Evolutionary conservation across 768 basidiomycete genomes (phyloP), one percentile per base, ranked within the genome.

Genomic region (Paxillus involutus): DNA sequence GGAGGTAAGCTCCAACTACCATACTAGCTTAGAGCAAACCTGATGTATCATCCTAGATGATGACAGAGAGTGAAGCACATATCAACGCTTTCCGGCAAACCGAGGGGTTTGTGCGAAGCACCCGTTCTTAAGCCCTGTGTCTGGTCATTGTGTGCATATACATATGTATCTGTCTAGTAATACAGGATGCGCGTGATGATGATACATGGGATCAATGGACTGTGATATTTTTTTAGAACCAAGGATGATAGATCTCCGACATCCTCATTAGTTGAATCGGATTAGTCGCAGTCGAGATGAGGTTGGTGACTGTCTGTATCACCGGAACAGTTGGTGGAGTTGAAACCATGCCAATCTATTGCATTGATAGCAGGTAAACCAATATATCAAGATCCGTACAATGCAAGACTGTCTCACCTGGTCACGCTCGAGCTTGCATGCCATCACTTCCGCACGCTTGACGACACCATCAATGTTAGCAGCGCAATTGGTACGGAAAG

Each of bases 241-340:
- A 96, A 5, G 94, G 89, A 59, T 88, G 80, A 64, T 87, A 94
- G 26, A 83, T 76, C 66, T 96, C 93, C 30, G 85, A 82, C 88
- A 93, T 91, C 68, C 88, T 89, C 54, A 87, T 85, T 8, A 98
- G 79, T 56, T 89, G 85, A 26, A 88, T 73, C 1, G 94, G 92
- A 64, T 94, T 91, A 4, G 93, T 92, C 14, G 96, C 93, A 36
- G 80, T 82, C 0, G 89, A 88, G 55, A 98, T 86, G 17, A 97
- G 77, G 63, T 84, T 89, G 29, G 86, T 85, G 50, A 94, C 84
- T 2, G 89, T 90, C 65, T 94, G 89, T 42, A 89, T 72, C n/a
- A 89, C 84, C 1, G 88, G 85, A 14, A 37, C 44, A 30, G 64
- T 61, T 24, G 58, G 68, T 12, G 59, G 62, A 10, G 59, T 61